These are phyloP conservation scores for Syzygium oleosum DNA, from an alignment of 345 rosid species.

Conservation along the genomic window DNA sequence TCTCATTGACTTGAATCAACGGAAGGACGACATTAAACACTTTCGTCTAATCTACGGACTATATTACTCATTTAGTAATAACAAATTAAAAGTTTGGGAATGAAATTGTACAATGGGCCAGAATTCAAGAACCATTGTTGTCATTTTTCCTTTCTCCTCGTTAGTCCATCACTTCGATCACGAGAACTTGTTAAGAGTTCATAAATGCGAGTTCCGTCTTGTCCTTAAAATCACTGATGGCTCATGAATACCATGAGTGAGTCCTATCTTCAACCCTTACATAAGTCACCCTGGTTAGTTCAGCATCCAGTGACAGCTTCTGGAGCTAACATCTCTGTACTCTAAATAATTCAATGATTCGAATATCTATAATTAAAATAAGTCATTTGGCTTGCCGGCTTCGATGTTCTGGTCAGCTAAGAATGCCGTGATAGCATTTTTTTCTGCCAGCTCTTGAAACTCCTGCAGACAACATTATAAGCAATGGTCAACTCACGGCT, in stretches of 20 bases:
- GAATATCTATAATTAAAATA: slow-evolving; percentile 5
- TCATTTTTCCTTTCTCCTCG: neutral
- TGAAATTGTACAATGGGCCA: neutral
- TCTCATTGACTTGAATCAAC: neutral
- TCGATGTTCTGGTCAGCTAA: slow-evolving; percentile 51
- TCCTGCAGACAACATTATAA: slow-evolving; percentile 29
- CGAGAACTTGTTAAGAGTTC: neutral
- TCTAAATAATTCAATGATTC: neutral
- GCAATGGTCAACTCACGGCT: neutral
- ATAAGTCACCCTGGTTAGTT: neutral
- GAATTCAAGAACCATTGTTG: neutral
- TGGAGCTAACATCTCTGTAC: neutral
- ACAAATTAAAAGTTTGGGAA: neutral
- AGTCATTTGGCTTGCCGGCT: slow-evolving; percentile 52
- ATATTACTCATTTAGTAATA: neutral
- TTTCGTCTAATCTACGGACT: neutral
- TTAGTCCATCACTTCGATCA: neutral
- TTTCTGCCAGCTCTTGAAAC: slow-evolving; percentile 90
- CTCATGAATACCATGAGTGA: neutral
- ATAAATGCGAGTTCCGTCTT: neutral
- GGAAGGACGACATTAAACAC: neutral
- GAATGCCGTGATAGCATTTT: slow-evolving; percentile 56
- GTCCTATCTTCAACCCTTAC: neutral
- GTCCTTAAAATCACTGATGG: neutral
- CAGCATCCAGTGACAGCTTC: neutral